Conservation (phyloP, 2,329 filamentous ascomycete genomes). For the Blastomyces parvus region DNA sequence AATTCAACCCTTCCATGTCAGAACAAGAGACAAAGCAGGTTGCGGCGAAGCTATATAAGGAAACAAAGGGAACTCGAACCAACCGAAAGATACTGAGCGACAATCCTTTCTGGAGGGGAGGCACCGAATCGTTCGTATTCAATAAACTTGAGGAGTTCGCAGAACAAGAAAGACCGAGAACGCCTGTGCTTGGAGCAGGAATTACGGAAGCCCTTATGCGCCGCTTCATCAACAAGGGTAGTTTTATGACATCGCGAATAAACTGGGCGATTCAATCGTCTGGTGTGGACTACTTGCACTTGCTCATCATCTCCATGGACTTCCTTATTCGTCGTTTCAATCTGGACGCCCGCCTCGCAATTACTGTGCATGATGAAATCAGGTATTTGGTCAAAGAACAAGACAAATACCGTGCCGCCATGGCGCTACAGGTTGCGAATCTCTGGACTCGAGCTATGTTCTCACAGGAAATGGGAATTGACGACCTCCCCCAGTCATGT, state of each 20-base stretch:
- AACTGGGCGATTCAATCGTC: slow-evolving; percentile 99
- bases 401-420: slow-evolving; percentile 79
- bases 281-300: slow-evolving; percentile 91
- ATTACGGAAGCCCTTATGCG: slow-evolving; percentile 94
- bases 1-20: slow-evolving; percentile 80
- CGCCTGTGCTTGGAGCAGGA: slow-evolving; percentile 83
- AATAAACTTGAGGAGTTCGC: slow-evolving; percentile 97
- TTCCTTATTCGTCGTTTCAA: slow-evolving; percentile 80
- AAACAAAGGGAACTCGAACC: slow-evolving; percentile 84
- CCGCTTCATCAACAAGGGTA: slow-evolving; percentile 75
- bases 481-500: slow-evolving; percentile 86
- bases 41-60: slow-evolving; percentile 71
- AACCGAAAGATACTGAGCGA: slow-evolving; percentile 62
- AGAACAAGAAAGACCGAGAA: slow-evolving; percentile 81
- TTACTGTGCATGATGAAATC: slow-evolving; percentile 97
- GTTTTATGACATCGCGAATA: slow-evolving; percentile 90
- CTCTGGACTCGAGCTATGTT: slow-evolving; percentile 98
- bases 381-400: slow-evolving; percentile 77
- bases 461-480: slow-evolving; percentile 87
- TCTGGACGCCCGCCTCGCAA: slow-evolving; percentile 71
- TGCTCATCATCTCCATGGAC: slow-evolving; percentile 90
- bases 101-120: slow-evolving; percentile 82
- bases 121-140: slow-evolving; percentile 95
- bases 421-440: slow-evolving; percentile 90
- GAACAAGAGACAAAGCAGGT: slow-evolving; percentile 68